A percentile compares a stretch with the other conserved stretches of the same genome.
phyloP scores from a whole-genome alignment of 164 flowering plant species.

The Nelumbo lutea region DNA sequence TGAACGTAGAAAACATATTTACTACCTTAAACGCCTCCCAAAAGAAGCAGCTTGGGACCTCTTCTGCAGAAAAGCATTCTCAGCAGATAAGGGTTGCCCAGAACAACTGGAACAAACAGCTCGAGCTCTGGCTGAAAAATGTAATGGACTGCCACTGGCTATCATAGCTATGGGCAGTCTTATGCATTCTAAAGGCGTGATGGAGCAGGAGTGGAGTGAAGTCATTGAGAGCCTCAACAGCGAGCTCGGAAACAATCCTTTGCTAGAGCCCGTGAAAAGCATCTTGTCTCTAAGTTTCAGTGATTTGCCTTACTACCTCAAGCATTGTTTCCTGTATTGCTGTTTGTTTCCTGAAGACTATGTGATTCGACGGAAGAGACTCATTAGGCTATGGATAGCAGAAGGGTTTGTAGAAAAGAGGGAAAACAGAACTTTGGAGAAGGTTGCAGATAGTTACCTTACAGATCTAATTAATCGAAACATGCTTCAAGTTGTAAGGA shows the following conservation, averaged over 20 bases:
- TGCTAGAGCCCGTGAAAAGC: neutral
- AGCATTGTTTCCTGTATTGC: constrained; percentile 3
- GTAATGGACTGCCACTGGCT: constrained; percentile 20
- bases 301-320: neutral
- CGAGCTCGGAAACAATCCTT: constrained; percentile 6
- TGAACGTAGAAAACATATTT: neutral
- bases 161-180: constrained; percentile 18
- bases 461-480: neutral
- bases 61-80: neutral
- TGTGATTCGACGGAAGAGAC: neutral
- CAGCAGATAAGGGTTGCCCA: constrained; percentile 6
- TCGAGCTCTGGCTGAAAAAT: constrained; percentile 7
- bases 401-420: constrained; percentile 1
- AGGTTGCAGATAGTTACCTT: constrained; percentile 3
- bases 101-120: constrained; percentile 6
- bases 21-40: neutral
- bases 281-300: neutral
- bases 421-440: neutral
- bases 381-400: constrained; percentile 1
- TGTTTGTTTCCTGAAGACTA: neutral
- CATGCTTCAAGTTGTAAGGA: constrained; percentile 1
- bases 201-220: constrained; percentile 9
- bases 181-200: constrained; percentile 9
- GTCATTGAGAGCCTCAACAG: constrained; percentile 7
- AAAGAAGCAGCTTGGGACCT: neutral